Evolutionary conservation across 441 rosid genomes (phyloP).

Genomic region (Macaranga tanarius): DNA sequence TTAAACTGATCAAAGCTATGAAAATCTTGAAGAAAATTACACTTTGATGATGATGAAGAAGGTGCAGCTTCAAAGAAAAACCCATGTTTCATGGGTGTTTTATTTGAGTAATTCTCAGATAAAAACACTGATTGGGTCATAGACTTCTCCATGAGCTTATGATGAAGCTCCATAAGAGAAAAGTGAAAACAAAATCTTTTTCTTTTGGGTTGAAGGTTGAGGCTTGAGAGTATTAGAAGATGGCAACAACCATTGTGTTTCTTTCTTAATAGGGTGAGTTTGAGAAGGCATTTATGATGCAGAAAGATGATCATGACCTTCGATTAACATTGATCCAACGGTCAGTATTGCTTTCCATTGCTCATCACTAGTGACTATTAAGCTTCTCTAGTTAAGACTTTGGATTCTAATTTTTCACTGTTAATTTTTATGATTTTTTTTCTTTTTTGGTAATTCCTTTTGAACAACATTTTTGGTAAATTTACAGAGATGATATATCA

Average conservation of each 20-base stretch:
- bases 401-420: background rate
- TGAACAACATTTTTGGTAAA: background rate
- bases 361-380: conserved; percentile 15
- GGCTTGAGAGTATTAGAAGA: background rate
- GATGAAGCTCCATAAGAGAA: conserved; percentile 28
- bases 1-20: conserved; percentile 39
- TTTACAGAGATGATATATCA: background rate
- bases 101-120: conserved; percentile 32
- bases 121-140: conserved; percentile 33
- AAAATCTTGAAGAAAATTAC: conserved; percentile 45
- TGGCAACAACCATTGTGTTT: conserved; percentile 16
- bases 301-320: conserved; percentile 27
- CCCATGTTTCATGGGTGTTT: conserved; percentile 35
- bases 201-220: background rate
- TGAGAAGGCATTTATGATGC: conserved; percentile 8
- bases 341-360: conserved; percentile 21
- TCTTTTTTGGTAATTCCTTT: background rate
- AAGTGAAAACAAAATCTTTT: background rate
- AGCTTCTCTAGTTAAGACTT: conserved; percentile 10
- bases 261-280: conserved; percentile 27
- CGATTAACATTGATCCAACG: conserved; percentile 33
- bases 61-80: conserved; percentile 32
- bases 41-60: conserved; percentile 30
- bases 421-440: background rate
- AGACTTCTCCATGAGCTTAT: conserved; percentile 18